A percentile compares a stretch with the other conserved stretches of the same genome.
Evolutionary conservation across 768 basidiomycete genomes (phyloP).

Genomic region (Tulasnella calospora): DNA sequence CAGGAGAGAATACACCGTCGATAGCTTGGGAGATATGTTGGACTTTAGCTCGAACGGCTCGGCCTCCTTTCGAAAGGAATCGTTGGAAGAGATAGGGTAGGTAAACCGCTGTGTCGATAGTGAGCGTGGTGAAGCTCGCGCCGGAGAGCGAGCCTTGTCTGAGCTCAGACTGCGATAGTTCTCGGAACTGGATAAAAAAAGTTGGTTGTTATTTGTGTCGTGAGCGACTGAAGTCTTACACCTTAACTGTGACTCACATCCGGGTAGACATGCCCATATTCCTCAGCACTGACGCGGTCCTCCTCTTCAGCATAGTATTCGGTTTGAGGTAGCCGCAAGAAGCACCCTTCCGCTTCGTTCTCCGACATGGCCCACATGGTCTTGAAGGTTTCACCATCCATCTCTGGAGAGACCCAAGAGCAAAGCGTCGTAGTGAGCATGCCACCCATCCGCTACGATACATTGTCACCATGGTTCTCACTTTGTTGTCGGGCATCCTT

Average conservation of each 20-base stretch:
- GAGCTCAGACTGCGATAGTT: constrained; percentile 35
- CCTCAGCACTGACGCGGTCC: constrained; percentile 4
- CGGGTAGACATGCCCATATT: constrained; percentile 32
- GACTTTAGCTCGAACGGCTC: constrained; percentile 52
- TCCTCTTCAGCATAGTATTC: constrained; percentile 49
- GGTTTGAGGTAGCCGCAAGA: constrained; percentile 58
- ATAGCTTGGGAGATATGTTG: constrained; percentile 67
- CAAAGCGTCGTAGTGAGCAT: not conserved
- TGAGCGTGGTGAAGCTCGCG: constrained; percentile 58
- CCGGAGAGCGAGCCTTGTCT: constrained; percentile 46
- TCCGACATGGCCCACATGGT: constrained; percentile 68
- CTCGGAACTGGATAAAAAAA: constrained; percentile 16
- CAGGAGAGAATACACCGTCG: constrained; percentile 46
- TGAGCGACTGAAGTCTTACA: too few relatives aligned
- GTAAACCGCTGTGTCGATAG: constrained; percentile 62
- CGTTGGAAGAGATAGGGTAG: constrained; percentile 57
- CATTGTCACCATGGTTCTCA: constrained; percentile 30
- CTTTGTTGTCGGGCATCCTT: constrained; percentile 53
- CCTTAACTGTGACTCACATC: constrained; percentile 37
- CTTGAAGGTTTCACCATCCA: constrained; percentile 71
- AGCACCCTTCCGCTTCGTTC: constrained; percentile 47
- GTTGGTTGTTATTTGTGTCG: too few relatives aligned
- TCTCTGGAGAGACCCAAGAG: constrained; percentile 39
- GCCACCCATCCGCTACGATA: not conserved
- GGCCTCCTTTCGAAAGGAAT: constrained; percentile 59